Evolutionary conservation across 2,329 filamentous ascomycete species (phyloP).

Genomic region (Pyrenochaeta sp.): DNA sequence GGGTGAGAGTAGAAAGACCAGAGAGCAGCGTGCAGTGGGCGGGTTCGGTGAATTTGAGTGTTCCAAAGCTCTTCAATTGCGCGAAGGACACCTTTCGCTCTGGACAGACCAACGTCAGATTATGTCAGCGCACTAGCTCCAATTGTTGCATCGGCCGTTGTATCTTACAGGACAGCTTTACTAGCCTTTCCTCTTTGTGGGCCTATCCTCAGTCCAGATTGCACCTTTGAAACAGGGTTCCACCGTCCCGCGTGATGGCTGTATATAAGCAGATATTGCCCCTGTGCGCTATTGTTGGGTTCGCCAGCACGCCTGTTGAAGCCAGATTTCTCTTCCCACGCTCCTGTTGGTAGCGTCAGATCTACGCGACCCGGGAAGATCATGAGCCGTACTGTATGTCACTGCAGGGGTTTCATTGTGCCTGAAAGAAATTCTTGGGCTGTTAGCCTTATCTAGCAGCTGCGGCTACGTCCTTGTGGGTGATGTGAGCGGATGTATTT

Average conservation of each 20-base stretch:
- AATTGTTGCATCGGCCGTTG: neutral
- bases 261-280: constrained; percentile 5
- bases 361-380: neutral
- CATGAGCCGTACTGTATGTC: neutral
- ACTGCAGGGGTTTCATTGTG: neutral
- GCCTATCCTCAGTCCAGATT: constrained; percentile 6
- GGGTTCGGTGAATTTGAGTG: constrained; percentile 34
- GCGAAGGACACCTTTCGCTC: constrained; percentile 18
- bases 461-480: neutral
- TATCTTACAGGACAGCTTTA: neutral
- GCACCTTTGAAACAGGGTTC: constrained; percentile 6
- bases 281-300: neutral
- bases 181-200: constrained; percentile 4
- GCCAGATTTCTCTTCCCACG: constrained; percentile 8
- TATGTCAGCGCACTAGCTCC: constrained; percentile 28
- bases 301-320: constrained; percentile 5
- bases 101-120: constrained; percentile 10
- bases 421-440: neutral
- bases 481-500: constrained; percentile 5
- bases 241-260: constrained; percentile 4
- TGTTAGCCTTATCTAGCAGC: neutral
- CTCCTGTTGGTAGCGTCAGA: constrained; percentile 7
- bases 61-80: constrained; percentile 34
- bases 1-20: constrained; percentile 19
- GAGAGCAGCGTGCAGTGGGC: constrained; percentile 34